phyloP scores from a whole-genome alignment of 2,329 filamentous ascomycete genomes.

The Sclerotinia borealis region DNA sequence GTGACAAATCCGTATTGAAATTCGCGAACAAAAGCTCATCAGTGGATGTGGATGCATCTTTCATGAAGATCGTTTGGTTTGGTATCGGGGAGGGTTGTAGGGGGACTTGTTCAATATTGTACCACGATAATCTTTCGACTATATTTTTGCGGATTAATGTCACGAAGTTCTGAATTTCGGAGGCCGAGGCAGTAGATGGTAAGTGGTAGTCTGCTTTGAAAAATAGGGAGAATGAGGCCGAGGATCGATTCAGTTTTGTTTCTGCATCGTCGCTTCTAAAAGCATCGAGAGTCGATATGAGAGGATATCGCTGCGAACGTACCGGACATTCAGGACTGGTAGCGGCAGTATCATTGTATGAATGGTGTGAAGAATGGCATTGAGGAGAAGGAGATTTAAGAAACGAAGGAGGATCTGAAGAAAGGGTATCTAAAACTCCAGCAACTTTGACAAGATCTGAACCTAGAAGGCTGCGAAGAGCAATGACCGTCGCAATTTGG shows the following conservation, averaged over 20 bases:
- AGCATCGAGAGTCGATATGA: neutral
- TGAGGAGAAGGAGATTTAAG: slow-evolving; percentile 14
- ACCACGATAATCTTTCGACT: slow-evolving; percentile 41
- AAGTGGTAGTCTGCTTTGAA: slow-evolving; percentile 51
- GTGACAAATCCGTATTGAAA: neutral
- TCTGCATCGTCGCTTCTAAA: neutral
- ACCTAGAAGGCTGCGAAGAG: slow-evolving; percentile 52
- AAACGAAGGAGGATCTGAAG: slow-evolving; percentile 25
- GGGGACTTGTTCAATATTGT: slow-evolving; percentile 36
- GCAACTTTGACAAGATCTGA: slow-evolving; percentile 52
- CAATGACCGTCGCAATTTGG: slow-evolving; percentile 50
- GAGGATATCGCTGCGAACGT: neutral
- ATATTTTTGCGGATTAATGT: slow-evolving; percentile 46
- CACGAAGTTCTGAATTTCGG: slow-evolving; percentile 50
- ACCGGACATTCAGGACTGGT: neutral
- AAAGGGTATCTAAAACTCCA: slow-evolving; percentile 41
- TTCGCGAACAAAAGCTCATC: neutral
- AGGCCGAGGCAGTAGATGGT: slow-evolving; percentile 46
- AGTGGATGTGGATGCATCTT: neutral
- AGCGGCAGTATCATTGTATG: slow-evolving; percentile 17
- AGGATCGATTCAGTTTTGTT: slow-evolving; percentile 11
- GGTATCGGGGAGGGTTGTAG: slow-evolving; percentile 5
- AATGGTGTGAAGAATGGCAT: slow-evolving; percentile 14
- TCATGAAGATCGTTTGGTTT: neutral
- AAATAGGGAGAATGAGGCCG: slow-evolving; percentile 35